phyloP scores from a whole-genome alignment of 179 eudicot species.

The Corrigiola litoralis region DNA sequence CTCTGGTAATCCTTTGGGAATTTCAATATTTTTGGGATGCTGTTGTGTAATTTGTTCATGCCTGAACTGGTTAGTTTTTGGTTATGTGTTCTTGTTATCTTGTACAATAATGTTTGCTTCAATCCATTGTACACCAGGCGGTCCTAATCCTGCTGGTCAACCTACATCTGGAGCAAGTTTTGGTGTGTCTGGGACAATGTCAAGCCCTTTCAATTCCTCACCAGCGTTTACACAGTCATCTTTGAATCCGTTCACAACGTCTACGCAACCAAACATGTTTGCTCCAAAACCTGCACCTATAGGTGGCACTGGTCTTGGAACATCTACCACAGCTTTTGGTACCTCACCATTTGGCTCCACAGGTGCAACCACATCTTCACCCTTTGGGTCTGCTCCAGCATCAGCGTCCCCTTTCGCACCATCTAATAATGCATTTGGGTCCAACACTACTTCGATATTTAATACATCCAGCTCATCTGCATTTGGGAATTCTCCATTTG shows the following conservation, averaged over 20 bases:
- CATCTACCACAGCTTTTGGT: conserved; percentile 50
- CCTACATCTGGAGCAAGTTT: conserved; percentile 49
- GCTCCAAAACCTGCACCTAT: conserved; percentile 55
- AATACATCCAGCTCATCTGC: conserved; percentile 52
- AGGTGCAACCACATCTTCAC: conserved; percentile 40
- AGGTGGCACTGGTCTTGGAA: conserved; percentile 47
- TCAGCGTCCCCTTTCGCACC: conserved; percentile 55
- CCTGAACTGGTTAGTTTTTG: not conserved
- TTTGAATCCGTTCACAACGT: conserved; percentile 63
- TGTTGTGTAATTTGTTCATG: too few relatives aligned
- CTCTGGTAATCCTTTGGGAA: too few relatives aligned
- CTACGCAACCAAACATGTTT: conserved; percentile 62
- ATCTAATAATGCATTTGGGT: conserved; percentile 57
- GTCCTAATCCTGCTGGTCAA: conserved; percentile 85
- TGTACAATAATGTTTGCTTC: not conserved
- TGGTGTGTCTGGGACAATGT: conserved; percentile 41
- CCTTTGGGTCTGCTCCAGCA: conserved; percentile 60
- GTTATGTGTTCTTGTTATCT: not conserved
- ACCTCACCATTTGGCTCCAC: conserved; percentile 43
- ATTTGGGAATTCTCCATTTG: conserved; percentile 55
- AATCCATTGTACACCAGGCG: conserved; percentile 47
- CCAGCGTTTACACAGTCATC: conserved; percentile 64
- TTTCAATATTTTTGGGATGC: too few relatives aligned
- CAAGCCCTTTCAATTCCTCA: conserved; percentile 53
- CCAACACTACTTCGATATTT: conserved; percentile 58